Conservation (phyloP, 1,284 basidiomycete genomes). For the Cryptococcus maquisensis region DNA sequence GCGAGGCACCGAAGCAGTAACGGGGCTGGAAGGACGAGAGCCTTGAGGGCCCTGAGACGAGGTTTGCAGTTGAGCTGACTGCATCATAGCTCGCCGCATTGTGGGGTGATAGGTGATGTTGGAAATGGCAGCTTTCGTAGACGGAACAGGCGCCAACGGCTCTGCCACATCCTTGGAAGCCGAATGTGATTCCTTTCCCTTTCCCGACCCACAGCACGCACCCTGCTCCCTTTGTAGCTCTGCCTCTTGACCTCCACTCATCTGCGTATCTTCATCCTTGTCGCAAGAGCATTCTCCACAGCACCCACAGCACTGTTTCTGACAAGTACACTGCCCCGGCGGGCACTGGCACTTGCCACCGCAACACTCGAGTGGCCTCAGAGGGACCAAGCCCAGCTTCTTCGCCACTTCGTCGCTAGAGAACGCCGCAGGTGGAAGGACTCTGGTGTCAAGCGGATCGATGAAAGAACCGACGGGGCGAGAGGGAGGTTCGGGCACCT, state of each 20-base stretch:
- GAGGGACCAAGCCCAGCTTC: conserved; percentile 39
- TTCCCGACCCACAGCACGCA: too few species aligned
- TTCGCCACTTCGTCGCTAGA: conserved; percentile 36
- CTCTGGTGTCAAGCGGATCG: conserved; percentile 37
- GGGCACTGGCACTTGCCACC: conserved; percentile 47
- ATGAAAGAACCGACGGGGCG: conserved; percentile 17
- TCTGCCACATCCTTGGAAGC: too few species aligned
- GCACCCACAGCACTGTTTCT: conserved; percentile 49
- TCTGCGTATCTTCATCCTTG: conserved; percentile 25
- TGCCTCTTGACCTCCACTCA: conserved; percentile 10
- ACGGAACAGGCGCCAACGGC: too few species aligned
- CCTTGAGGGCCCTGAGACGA: too few species aligned
- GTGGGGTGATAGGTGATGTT: too few species aligned
- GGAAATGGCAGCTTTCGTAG: too few species aligned
- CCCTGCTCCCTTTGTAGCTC: background rate
- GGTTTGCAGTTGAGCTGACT: too few species aligned
- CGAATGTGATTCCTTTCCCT: too few species aligned
- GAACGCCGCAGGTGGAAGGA: conserved; percentile 35
- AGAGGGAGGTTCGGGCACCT: conserved; percentile 33
- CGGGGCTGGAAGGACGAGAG: too few species aligned
- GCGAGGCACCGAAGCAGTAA: too few species aligned
- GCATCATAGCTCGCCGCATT: too few species aligned
- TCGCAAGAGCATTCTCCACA: conserved; percentile 44
- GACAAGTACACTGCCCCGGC: conserved; percentile 45
- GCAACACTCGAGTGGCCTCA: conserved; percentile 49